Percentiles rank a stretch among this genome's conserved stretches.
These are phyloP conservation scores for Conringia planisiliqua DNA, from an alignment of 345 rosid genomes.

Conservation along the genomic window DNA sequence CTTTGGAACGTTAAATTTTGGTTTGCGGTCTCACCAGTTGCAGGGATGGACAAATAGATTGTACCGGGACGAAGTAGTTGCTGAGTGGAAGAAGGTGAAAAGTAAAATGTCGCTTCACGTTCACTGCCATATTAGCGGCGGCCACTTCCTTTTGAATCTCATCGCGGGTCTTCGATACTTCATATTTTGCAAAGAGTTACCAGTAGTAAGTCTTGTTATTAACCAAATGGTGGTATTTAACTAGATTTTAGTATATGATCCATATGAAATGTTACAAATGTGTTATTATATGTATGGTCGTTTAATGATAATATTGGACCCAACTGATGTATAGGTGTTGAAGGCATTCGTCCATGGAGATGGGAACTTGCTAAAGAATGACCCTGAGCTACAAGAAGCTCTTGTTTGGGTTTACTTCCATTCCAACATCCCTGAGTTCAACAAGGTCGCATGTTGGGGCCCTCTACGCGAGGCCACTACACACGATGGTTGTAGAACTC, in stretches of 20 bases:
- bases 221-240: neutral
- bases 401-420: conserved; percentile 91
- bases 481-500: neutral
- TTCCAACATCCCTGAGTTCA: conserved; percentile 69
- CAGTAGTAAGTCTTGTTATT: conserved; percentile 45
- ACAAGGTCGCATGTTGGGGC: conserved; percentile 86
- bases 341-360: conserved; percentile 85
- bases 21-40: conserved; percentile 42
- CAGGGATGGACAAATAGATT: conserved; percentile 83
- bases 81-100: conserved; percentile 94
- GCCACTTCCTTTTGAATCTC: conserved; percentile 71
- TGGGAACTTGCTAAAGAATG: conserved; percentile 52
- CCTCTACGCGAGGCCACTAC: conserved; percentile 50
- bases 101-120: conserved; percentile 93
- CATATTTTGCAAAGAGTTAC: conserved; percentile 89
- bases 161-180: conserved; percentile 64
- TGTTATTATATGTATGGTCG: neutral
- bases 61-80: conserved; percentile 92
- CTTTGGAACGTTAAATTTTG: neutral
- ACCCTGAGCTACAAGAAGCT: conserved; percentile 78
- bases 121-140: conserved; percentile 94
- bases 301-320: neutral
- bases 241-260: neutral
- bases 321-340: conserved; percentile 48
- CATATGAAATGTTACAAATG: neutral